Base-by-base conservation (phyloP, 2,329 filamentous ascomycete genomes). In the Fusarium denticulatum region DNA sequence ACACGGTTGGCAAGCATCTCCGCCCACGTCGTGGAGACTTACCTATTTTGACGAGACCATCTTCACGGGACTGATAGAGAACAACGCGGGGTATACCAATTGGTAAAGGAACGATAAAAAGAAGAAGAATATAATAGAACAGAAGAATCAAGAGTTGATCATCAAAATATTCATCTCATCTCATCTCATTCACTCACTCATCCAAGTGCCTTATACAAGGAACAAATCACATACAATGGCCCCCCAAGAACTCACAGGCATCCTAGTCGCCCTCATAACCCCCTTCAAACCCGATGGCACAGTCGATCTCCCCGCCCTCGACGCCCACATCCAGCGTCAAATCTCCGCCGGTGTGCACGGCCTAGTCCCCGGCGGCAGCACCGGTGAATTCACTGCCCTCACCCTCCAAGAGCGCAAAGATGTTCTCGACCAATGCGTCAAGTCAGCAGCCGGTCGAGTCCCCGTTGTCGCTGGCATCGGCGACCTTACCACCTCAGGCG, bases 221-320 rank as follows among this genome's bases (percentile, higher is more conserved):
- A 15, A 36, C 37, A 39, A 22, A 36, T 42, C 8, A 30, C 24
- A 13, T 11, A 76, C 28, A 65, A 78, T 78, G 76, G 58, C 75
- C 3, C 60, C 72, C 36, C 53, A 72, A 61, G 78, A 76, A 58
- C 76, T 81, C 52, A 76, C 74, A 45, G 86, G 85, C 69, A 85
- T 87, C 65, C 80, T 86, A 70, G 85, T 87, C 43, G 86, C 86
- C 60, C 79, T 87, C 16, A 82, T 85, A 75, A 87, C 86, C 24
- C 85, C 85, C 6, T 87, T 84, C 77, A 85, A 81, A 4, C 80
- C 81, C 11, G 84, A 86, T 69, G 78, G 80, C 18, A 71, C 78
- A 20, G 83, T 87, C 61, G 84, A 87, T 71, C 74, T 74, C 16
- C 52, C 57, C 20, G 76, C 50, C 15, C 71, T 78, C 4, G 76